Percentiles rank a stretch among this genome's conserved stretches.
These are phyloP conservation scores for Neotropicomus parvogracilis DNA, from an alignment of 1,284 basidiomycete species.

Conservation along the genomic window DNA sequence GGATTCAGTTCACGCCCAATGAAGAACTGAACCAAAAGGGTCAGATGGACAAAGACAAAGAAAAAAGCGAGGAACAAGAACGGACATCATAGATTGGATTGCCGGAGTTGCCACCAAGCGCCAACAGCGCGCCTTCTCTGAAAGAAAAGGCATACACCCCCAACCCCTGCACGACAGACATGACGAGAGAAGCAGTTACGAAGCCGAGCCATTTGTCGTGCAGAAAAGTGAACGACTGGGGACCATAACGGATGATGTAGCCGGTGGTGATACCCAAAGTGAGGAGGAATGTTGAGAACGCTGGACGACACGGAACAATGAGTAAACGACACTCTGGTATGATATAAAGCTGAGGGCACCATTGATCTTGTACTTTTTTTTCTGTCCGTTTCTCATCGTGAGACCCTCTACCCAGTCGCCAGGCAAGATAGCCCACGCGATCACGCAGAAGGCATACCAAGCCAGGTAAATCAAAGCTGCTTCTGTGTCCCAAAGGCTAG, in stretches of 20 bases:
- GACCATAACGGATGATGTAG: slow-evolving; percentile 70
- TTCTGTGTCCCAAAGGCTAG: slow-evolving; percentile 74
- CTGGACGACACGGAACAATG: slow-evolving; percentile 39
- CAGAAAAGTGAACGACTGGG: slow-evolving; percentile 80
- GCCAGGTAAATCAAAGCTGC: slow-evolving; percentile 75
- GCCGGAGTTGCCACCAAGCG: slow-evolving; percentile 89
- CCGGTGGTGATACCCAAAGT: slow-evolving; percentile 70
- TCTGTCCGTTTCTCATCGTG: slow-evolving; percentile 73
- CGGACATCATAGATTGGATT: slow-evolving; percentile 89
- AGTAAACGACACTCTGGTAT: neutral
- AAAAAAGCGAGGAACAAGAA: slow-evolving; percentile 8
- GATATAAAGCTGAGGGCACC: slow-evolving; percentile 47
- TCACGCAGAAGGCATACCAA: slow-evolving; percentile 89
- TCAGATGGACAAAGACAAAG: neutral
- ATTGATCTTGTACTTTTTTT: slow-evolving; percentile 91
- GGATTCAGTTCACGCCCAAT: slow-evolving; percentile 97
- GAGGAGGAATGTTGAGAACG: slow-evolving; percentile 83
- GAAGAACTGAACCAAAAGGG: slow-evolving; percentile 68
- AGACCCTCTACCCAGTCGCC: slow-evolving; percentile 84
- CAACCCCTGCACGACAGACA: slow-evolving; percentile 73
- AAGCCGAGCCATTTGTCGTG: slow-evolving; percentile 93
- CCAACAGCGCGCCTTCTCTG: slow-evolving; percentile 66
- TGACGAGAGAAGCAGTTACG: slow-evolving; percentile 78
- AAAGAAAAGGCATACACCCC: slow-evolving; percentile 78
- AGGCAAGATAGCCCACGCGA: slow-evolving; percentile 82